These are phyloP conservation scores for Penicillium coprophilum DNA, from an alignment of 495 filamentous ascomycete species.

Conservation along the genomic window DNA sequence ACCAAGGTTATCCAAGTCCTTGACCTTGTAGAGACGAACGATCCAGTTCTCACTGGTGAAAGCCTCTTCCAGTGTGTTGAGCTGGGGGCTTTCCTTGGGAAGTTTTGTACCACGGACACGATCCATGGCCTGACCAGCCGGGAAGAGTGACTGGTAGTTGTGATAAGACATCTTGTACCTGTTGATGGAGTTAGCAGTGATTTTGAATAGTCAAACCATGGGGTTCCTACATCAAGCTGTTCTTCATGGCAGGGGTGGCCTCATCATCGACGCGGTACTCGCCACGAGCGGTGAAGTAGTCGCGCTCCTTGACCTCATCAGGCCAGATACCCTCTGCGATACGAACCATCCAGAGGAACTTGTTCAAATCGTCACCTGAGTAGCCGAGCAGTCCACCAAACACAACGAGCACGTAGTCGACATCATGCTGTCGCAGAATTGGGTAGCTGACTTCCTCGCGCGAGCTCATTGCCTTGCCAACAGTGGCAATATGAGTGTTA, in stretches of 20 bases:
- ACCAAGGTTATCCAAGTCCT: constrained; percentile 94
- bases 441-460: constrained; percentile 97
- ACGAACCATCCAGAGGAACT: constrained; percentile 99
- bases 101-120: constrained; percentile 79
- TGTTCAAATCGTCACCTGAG: constrained; percentile 99
- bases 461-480: constrained; percentile 98
- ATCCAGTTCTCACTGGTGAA: constrained; percentile 99
- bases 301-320: constrained; percentile 94
- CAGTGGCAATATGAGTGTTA: constrained; percentile 99
- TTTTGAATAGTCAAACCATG: neutral
- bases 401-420: constrained; percentile 96
- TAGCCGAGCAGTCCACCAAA: constrained; percentile 97
- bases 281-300: constrained; percentile 92
- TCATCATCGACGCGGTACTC: constrained; percentile 94
- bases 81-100: constrained; percentile 81
- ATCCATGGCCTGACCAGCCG: constrained; percentile 85
- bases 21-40: constrained; percentile 99
- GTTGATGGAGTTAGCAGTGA: constrained; percentile 37
- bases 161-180: constrained; percentile 99
- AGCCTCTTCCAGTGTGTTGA: constrained; percentile 90
- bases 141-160: constrained; percentile 93
- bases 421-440: constrained; percentile 96
- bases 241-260: constrained; percentile 97
- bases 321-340: constrained; percentile 99
- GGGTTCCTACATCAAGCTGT: constrained; percentile 89